A percentile compares a stretch with the other conserved stretches of the same genome.
Evolutionary conservation across 345 rosid species (phyloP).

Genomic region (Dipteronia dyeriana): DNA sequence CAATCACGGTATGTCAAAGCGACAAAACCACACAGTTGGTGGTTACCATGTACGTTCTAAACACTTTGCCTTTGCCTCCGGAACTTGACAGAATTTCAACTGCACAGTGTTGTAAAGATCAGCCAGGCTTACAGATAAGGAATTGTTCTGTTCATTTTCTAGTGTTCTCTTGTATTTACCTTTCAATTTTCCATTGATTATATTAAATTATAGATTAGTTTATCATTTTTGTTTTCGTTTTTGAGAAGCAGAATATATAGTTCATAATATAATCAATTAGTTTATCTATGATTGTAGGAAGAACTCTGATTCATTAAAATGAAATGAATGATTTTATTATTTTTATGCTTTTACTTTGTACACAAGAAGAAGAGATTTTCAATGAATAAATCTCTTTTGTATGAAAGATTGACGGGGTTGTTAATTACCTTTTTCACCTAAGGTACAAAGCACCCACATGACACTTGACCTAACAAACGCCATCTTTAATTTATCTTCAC

Average conservation of each 20-base stretch:
- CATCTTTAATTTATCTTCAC: conserved; percentile 16
- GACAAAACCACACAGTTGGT: neutral
- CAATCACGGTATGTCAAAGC: conserved; percentile 10
- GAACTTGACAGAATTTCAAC: neutral
- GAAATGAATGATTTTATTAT: neutral
- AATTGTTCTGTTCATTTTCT: conserved; percentile 13
- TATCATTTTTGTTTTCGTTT: conserved; percentile 10
- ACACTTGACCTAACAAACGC: conserved; percentile 34
- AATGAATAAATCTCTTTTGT: too few species aligned
- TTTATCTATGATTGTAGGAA: conserved; percentile 1
- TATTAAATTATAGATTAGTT: conserved; percentile 26
- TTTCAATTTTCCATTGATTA: conserved; percentile 7
- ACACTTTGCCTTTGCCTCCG: neutral
- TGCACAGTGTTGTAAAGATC: conserved; percentile 32
- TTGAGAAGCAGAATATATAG: neutral
- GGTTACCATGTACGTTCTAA: neutral
- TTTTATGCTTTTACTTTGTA: too few species aligned
- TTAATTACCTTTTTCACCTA: too few species aligned
- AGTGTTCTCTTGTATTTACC: conserved; percentile 25
- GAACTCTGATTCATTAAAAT: neutral
- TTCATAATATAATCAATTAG: neutral
- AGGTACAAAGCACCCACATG: conserved; percentile 20
- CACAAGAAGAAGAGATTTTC: neutral
- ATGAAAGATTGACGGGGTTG: too few species aligned
- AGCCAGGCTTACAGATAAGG: conserved; percentile 21